Base-by-base conservation (phyloP, 1,284 basidiomycete genomes). In the Leccinum griseonigrum region DNA sequence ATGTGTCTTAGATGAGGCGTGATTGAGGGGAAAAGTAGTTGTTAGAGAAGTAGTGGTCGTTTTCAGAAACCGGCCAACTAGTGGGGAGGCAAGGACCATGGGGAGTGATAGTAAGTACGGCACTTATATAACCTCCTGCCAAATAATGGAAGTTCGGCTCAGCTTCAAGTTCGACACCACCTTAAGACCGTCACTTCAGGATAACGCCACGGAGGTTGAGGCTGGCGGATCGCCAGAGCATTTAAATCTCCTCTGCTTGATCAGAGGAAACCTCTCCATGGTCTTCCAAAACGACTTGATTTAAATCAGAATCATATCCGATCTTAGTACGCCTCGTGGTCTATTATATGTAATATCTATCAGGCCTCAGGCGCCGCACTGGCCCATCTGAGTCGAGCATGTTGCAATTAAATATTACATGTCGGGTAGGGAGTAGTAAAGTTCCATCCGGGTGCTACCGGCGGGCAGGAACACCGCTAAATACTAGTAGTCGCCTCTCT, bases 371-470 rank as follows among this genome's bases (percentile, higher is more conserved):
- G 22, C 22, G 22, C 22, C 22, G 22, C 22, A 22, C 22, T 22
- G 22, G 22, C 22, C 22, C 22, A 22, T 22, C 22, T 22, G 31
- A 13, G 16, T 58, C 28, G 18, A 29, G 7, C 57, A 6, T 7
- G 60, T 14, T 28, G 59, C 31, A 52, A 54, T 61, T 11, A 32
- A n/a, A n/a, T n/a, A 60, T 60, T 62, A 60, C 60, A 50, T 50
- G 48, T 56, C 46, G 32, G 22, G 66, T 36, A 29, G 28, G 22
- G 50, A 59, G 63, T 59, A 59, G 63, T 59, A 38, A 16, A 40
- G 32, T 57, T 61, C 55, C 61, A 59, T 60, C 57, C 70, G 71
- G 73, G 28, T 62, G 56, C 66, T 63, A 66, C 70, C 73, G 70
- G 61, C 70, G 69, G 62, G 59, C 53, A 5, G 57, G 46, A 62